These are phyloP conservation scores for Cryptococcus deneoformans DNA, from an alignment of 1,284 basidiomycete species.

Conservation along the genomic window DNA sequence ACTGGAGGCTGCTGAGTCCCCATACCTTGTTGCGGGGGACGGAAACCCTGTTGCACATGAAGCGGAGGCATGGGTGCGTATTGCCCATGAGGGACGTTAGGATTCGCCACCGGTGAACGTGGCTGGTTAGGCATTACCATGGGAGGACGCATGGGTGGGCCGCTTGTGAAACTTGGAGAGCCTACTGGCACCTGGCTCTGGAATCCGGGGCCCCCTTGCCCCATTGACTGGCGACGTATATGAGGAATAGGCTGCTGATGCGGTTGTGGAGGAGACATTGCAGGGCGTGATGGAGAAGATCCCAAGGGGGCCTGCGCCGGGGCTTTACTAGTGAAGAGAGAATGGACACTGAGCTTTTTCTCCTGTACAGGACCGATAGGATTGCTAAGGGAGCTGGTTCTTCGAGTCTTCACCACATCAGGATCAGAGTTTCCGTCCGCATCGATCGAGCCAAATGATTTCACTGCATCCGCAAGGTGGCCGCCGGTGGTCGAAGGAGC, in stretches of 20 bases:
- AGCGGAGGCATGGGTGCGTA: slow-evolving; percentile 18
- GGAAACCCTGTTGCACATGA: slow-evolving; percentile 33
- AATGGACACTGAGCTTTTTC: slow-evolving; percentile 33
- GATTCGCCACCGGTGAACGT: slow-evolving; percentile 30
- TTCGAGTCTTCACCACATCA: slow-evolving; percentile 40
- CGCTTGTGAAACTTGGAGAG: slow-evolving; percentile 15
- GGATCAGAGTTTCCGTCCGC: slow-evolving; percentile 45
- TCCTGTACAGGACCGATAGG: slow-evolving; percentile 24
- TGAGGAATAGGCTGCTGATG: slow-evolving; percentile 16
- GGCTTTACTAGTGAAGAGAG: slow-evolving; percentile 37
- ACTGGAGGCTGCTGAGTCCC: slow-evolving; percentile 12
- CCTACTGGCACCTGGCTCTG: slow-evolving; percentile 22
- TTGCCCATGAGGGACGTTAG: slow-evolving; percentile 14
- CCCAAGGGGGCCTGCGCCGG: slow-evolving; percentile 5
- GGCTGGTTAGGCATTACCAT: slow-evolving; percentile 24
- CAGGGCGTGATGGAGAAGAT: slow-evolving; percentile 9
- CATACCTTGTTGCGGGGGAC: slow-evolving; percentile 15
- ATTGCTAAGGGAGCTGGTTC: slow-evolving; percentile 54
- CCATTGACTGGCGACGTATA: slow-evolving; percentile 32
- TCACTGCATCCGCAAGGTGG: slow-evolving; percentile 56
- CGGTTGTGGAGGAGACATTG: slow-evolving; percentile 18
- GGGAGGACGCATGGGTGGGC: slow-evolving; percentile 27
- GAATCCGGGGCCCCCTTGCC: slow-evolving; percentile 19
- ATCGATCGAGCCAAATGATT: slow-evolving; percentile 69
- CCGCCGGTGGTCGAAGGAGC: slow-evolving; percentile 48